Evolutionary conservation across 768 basidiomycete genomes (phyloP), one percentile per base, ranked within the genome.

Genomic region (Tricholoma matsutake): DNA sequence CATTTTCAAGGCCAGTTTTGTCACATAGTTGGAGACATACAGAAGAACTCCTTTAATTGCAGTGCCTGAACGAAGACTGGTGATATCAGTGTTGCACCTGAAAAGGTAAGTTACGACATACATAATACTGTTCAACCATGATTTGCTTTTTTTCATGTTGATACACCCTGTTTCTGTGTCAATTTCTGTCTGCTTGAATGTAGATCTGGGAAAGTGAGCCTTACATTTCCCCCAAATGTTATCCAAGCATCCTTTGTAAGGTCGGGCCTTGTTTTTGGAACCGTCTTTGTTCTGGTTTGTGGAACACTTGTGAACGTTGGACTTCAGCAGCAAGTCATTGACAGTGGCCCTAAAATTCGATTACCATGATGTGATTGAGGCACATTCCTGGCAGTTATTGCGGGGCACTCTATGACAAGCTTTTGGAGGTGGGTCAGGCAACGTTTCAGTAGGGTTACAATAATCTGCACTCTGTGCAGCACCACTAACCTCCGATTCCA

Each of bases 1-100:
- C 0, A 73, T 78, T 51, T 79, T 81, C 7, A 82, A 60, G 1
- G 64, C 47, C 0, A 67, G 53, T 60, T 82, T 82, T 0, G 76
- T 79, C 1, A 81, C 70, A 64, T 82, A 82, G 37, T 82, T 78
- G 2, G 78, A 69, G 0, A 79, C 69, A 67, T 79, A 80, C 16
- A 71, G 64, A 0, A 25, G 22, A 25, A 25, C 22, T 25, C 22
- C 22, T 25, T 25, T 25, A 25, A 25, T 25, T 25, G 22, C 66
- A 1, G 78, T 80, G 0, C 78, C 78, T n/a, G 75, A 78, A 11
- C 72, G 39, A 1, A 80, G 54, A 57, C 72, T 72, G 0, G 76
- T 75, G 0, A 76, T 69, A 67, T 79, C 77, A 2, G 76, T 73
- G 57, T 80, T 80, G 53, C 74, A 76, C 13, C 74, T 32, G 4